A percentile compares a stretch with the other conserved stretches of the same genome.
Conservation (phyloP, 164 flowering plant species). For the Brasenia schreberi region DNA sequence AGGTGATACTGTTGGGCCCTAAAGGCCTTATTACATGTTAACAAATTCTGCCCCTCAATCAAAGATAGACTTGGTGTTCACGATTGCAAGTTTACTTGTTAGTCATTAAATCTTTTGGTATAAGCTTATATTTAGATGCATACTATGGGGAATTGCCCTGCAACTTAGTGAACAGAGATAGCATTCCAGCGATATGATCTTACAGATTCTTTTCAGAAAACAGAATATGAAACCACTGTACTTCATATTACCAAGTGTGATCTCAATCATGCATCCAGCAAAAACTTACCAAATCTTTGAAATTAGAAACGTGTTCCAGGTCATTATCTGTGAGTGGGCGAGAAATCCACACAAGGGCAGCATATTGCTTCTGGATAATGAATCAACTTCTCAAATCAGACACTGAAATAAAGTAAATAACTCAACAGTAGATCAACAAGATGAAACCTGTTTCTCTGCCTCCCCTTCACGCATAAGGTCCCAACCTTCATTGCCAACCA, state of each 20-base stretch:
- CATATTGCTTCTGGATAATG: conserved; percentile 81
- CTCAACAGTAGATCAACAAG: neutral
- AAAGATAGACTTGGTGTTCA: too few species aligned
- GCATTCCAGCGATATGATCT: too few species aligned
- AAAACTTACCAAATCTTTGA: conserved; percentile 54
- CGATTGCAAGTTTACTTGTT: too few species aligned
- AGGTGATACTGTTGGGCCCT: too few species aligned
- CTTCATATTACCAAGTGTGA: neutral
- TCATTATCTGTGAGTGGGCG: conserved; percentile 67
- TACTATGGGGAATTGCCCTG: neutral
- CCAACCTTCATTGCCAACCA: conserved; percentile 67
- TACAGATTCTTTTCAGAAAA: too few species aligned
- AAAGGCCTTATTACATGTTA: too few species aligned
- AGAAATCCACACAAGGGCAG: conserved; percentile 92
- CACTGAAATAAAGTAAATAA: neutral
- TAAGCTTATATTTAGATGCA: too few species aligned
- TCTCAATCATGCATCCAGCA: neutral
- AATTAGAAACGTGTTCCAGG: conserved; percentile 37
- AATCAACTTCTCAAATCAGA: neutral
- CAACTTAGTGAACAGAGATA: neutral
- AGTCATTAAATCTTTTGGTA: too few species aligned
- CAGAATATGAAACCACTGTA: neutral
- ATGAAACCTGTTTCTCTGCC: conserved; percentile 84
- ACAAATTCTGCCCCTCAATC: too few species aligned
- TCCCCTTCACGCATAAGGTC: conserved; percentile 92